Evolutionary conservation across 2,329 filamentous ascomycete genomes (phyloP).

Genomic region (Talaromyces sp.): DNA sequence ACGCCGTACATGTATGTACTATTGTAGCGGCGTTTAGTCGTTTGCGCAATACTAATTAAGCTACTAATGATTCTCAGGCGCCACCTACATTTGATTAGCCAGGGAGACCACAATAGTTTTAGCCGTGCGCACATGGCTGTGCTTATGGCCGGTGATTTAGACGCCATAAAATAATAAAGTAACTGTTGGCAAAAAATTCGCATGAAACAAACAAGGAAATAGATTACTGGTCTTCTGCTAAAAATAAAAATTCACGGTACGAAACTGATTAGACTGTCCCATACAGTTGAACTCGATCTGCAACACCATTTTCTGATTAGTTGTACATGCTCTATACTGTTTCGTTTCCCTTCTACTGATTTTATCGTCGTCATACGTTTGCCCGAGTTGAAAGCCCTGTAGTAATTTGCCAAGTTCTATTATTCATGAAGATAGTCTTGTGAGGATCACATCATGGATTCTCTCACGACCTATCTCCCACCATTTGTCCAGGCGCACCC

Average conservation of each 20-base stretch:
- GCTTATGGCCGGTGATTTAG: neutral
- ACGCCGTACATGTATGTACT: neutral
- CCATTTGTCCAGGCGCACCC: neutral
- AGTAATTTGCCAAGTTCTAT: neutral
- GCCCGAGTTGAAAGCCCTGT: neutral
- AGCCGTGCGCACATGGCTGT: neutral
- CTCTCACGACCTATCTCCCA: neutral
- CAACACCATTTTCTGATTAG: neutral
- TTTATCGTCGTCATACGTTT: neutral
- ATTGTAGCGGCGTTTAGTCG: neutral
- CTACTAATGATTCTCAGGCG: neutral
- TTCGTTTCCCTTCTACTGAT: neutral
- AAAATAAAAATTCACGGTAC: neutral
- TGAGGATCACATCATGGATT: conserved; percentile 4
- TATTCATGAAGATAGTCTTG: neutral
- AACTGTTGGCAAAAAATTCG: neutral
- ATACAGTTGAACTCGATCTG: neutral
- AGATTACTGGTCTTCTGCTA: neutral
- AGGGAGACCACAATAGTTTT: neutral
- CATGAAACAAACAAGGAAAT: neutral
- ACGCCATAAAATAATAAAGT: neutral
- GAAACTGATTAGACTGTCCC: neutral
- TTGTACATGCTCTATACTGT: neutral
- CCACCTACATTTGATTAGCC: neutral
- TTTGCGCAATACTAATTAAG: neutral